A percentile compares a stretch with the other conserved stretches of the same genome.
Evolutionary conservation across 305 asterid genomes (phyloP).

Genomic region (Caryopteris hybrid): DNA sequence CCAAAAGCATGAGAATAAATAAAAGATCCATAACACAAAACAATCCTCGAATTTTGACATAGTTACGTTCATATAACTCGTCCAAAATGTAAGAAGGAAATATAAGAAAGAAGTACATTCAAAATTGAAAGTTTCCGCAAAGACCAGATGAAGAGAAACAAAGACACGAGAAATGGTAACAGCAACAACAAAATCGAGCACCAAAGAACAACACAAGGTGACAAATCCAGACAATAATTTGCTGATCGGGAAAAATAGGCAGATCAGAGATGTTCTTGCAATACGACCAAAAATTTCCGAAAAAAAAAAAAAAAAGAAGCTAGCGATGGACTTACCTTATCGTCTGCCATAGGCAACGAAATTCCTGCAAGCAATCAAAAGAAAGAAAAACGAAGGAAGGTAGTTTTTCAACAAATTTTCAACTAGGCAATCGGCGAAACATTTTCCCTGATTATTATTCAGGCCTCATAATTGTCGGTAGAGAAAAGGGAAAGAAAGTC

Average conservation of each 20-base stretch:
- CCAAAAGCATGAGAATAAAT: neutral
- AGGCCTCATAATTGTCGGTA: slow-evolving; percentile 60
- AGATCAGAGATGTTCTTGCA: slow-evolving; percentile 24
- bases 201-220: neutral
- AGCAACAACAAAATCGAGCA: no score
- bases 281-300: neutral
- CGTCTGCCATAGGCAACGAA: slow-evolving; percentile 51
- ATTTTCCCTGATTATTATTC: slow-evolving; percentile 35
- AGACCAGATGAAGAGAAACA: neutral
- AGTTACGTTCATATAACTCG: neutral
- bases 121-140: neutral
- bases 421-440: slow-evolving; percentile 15
- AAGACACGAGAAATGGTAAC: neutral
- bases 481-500: slow-evolving; percentile 30
- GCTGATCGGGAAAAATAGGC: slow-evolving; percentile 8
- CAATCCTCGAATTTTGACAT: neutral
- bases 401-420: slow-evolving; percentile 5
- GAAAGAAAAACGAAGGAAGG: slow-evolving; percentile 11
- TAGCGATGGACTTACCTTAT: slow-evolving; percentile 36
- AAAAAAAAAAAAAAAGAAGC: neutral
- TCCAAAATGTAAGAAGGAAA: neutral
- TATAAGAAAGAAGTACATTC: neutral
- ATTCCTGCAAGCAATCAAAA: slow-evolving; percentile 14
- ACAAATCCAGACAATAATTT: neutral
- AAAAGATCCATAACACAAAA: neutral